These are phyloP conservation scores for Geotrichum fermentans DNA, from an alignment of 1,139 yeast genomes.

Conservation along the genomic window DNA sequence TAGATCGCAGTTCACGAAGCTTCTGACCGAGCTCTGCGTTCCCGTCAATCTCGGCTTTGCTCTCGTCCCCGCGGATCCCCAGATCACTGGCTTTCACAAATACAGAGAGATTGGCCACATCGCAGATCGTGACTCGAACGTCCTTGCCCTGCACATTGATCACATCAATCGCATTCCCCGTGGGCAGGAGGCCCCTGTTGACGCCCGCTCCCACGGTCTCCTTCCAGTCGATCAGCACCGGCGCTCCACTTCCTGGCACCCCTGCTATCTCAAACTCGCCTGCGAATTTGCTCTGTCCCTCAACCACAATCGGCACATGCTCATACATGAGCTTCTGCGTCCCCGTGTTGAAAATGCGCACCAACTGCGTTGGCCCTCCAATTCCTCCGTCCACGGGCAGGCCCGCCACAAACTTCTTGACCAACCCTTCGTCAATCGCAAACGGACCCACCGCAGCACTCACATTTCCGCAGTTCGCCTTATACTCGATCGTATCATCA, in stretches of 20 bases:
- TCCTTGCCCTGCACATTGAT: not conserved
- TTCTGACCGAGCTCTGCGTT: not conserved
- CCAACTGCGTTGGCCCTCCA: constrained; percentile 1
- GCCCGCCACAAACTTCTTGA: not conserved
- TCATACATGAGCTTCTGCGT: not conserved
- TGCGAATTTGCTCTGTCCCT: not conserved
- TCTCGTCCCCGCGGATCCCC: constrained; percentile 1
- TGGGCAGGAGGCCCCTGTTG: constrained; percentile 1
- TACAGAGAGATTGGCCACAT: constrained; percentile 1
- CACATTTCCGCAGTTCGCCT: constrained; percentile 6
- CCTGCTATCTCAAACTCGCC: constrained; percentile 7
- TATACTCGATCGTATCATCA: not conserved
- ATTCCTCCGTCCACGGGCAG: not conserved
- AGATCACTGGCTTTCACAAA: constrained; percentile 7
- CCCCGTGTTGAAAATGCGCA: not conserved
- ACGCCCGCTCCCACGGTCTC: constrained; percentile 4
- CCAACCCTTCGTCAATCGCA: constrained; percentile 10
- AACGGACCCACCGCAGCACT: constrained; percentile 6
- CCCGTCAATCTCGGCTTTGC: constrained; percentile 1
- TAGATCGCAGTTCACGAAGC: not conserved
- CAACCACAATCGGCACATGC: not conserved
- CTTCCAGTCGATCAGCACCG: constrained; percentile 6
- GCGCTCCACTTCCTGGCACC: constrained; percentile 6
- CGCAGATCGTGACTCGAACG: constrained; percentile 1
- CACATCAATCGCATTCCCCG: not conserved